A percentile compares a stretch with the other conserved stretches of the same genome.
phyloP scores from a whole-genome alignment of 2,329 filamentous ascomycete genomes.

The Fusarium setosum region DNA sequence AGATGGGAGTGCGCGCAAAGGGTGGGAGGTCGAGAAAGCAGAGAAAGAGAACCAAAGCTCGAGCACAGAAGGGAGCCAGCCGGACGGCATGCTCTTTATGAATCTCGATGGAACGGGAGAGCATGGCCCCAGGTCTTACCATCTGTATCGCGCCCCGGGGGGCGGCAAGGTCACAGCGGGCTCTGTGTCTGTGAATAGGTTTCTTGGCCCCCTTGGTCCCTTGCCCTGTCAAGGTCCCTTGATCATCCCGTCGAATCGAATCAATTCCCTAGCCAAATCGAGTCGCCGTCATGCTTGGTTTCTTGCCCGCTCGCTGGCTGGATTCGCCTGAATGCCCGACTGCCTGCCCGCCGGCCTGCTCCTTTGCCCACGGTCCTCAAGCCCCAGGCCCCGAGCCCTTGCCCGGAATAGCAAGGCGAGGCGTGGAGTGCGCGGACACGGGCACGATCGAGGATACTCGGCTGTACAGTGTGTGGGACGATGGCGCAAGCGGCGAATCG shows the following conservation, averaged over 20 bases:
- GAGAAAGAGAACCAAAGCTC: slow-evolving; percentile 5
- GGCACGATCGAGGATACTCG: slow-evolving; percentile 43
- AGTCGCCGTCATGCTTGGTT: slow-evolving; percentile 22
- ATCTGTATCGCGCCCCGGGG: slow-evolving; percentile 10
- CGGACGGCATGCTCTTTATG: slow-evolving; percentile 31
- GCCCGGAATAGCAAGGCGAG: slow-evolving; percentile 40
- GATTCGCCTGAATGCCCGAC: slow-evolving; percentile 15
- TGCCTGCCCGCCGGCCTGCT: slow-evolving; percentile 4
- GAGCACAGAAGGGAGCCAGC: background rate
- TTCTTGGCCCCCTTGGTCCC: slow-evolving; percentile 22
- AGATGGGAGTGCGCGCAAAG: slow-evolving; percentile 8
- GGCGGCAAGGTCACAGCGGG: slow-evolving; percentile 17
- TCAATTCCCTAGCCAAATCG: slow-evolving; percentile 29
- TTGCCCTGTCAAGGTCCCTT: slow-evolving; percentile 31
- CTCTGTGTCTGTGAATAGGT: slow-evolving; percentile 24
- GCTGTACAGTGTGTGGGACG: slow-evolving; percentile 46
- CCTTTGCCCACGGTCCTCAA: slow-evolving; percentile 21
- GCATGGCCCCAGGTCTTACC: slow-evolving; percentile 10
- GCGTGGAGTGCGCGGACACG: slow-evolving; percentile 42
- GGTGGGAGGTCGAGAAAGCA: slow-evolving; percentile 6
- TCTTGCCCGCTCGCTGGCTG: slow-evolving; percentile 21
- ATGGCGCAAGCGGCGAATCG: slow-evolving; percentile 44
- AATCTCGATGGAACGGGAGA: slow-evolving; percentile 21
- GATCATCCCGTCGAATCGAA: slow-evolving; percentile 26
- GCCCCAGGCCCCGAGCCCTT: slow-evolving; percentile 28